These are phyloP conservation scores for Bipolaris zeicola DNA, from an alignment of 2,329 filamentous ascomycete species.

Conservation along the genomic window DNA sequence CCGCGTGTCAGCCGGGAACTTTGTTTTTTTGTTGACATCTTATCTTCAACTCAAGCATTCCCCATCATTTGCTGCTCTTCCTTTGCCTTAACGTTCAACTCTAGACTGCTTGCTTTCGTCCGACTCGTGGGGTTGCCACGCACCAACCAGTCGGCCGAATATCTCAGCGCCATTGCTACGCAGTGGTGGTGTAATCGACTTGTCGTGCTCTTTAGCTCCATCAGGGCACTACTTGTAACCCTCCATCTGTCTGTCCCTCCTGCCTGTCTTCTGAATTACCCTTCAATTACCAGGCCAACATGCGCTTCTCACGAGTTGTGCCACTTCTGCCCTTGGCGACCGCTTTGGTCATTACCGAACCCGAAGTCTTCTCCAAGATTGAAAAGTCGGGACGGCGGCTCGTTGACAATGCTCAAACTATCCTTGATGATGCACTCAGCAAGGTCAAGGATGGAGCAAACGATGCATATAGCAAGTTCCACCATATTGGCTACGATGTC, in stretches of 20 bases:
- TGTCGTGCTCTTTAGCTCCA: conserved; percentile 20
- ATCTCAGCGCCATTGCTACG: conserved; percentile 17
- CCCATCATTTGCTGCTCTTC: neutral
- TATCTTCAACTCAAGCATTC: neutral
- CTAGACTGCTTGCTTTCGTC: conserved; percentile 12
- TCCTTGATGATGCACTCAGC: conserved; percentile 53
- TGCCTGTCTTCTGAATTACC: conserved; percentile 7
- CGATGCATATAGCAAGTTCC: conserved; percentile 48
- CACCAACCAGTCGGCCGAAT: neutral
- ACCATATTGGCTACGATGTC: conserved; percentile 53
- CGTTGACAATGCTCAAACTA: conserved; percentile 43
- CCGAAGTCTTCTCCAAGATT: conserved; percentile 52
- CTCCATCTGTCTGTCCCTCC: conserved; percentile 10
- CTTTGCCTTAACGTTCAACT: neutral
- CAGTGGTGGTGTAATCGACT: conserved; percentile 43
- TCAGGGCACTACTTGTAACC: conserved; percentile 14
- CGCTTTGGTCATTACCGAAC: conserved; percentile 60
- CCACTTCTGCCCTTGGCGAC: conserved; percentile 57
- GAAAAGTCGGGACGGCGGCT: conserved; percentile 30
- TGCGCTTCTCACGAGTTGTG: conserved; percentile 57
- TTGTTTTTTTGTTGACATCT: neutral
- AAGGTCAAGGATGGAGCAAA: conserved; percentile 47
- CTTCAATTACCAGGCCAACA: conserved; percentile 35
- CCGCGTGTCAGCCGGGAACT: neutral
- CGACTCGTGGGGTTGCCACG: neutral